Evolutionary conservation across 768 basidiomycete genomes (phyloP).

Genomic region (Boletus reticulatus): DNA sequence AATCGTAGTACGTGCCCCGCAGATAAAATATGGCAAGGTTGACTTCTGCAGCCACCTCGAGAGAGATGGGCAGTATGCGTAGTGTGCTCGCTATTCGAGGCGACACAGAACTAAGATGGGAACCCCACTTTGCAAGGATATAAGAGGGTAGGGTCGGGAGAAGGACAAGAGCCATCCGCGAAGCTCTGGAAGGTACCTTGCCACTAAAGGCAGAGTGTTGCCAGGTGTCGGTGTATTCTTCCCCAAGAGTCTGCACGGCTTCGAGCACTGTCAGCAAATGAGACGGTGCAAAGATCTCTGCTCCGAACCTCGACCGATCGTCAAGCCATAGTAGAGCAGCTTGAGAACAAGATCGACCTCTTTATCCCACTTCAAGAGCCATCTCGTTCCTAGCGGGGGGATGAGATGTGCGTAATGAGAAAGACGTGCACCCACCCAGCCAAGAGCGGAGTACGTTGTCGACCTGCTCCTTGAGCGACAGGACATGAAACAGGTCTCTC

Average conservation of each 20-base stretch:
- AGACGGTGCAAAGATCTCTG: neutral
- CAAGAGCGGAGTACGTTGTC: conserved; percentile 74
- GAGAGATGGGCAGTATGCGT: conserved; percentile 40
- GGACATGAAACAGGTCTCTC: conserved; percentile 75
- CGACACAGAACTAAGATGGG: conserved; percentile 34
- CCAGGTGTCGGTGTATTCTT: conserved; percentile 89
- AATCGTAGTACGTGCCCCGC: conserved; percentile 74
- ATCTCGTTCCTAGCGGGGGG: conserved; percentile 61
- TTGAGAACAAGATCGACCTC: conserved; percentile 72
- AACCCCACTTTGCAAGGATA: conserved; percentile 49
- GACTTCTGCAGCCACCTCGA: conserved; percentile 63
- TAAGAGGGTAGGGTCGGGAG: conserved; percentile 67
- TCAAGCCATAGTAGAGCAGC: conserved; percentile 70
- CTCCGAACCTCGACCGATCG: conserved; percentile 65
- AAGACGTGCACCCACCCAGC: conserved; percentile 52
- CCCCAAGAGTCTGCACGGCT: conserved; percentile 86
- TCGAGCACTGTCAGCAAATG: conserved; percentile 8
- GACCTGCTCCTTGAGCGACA: conserved; percentile 70
- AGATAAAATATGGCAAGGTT: conserved; percentile 84
- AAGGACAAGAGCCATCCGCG: conserved; percentile 58
- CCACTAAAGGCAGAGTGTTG: conserved; percentile 49
- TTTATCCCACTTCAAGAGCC: conserved; percentile 78
- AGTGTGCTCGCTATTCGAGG: conserved; percentile 32
- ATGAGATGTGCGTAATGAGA: conserved; percentile 7
- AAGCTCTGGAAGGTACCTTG: conserved; percentile 41